phyloP scores from a whole-genome alignment of 1,284 basidiomycete genomes.

The Anthracocystis walkeri region DNA sequence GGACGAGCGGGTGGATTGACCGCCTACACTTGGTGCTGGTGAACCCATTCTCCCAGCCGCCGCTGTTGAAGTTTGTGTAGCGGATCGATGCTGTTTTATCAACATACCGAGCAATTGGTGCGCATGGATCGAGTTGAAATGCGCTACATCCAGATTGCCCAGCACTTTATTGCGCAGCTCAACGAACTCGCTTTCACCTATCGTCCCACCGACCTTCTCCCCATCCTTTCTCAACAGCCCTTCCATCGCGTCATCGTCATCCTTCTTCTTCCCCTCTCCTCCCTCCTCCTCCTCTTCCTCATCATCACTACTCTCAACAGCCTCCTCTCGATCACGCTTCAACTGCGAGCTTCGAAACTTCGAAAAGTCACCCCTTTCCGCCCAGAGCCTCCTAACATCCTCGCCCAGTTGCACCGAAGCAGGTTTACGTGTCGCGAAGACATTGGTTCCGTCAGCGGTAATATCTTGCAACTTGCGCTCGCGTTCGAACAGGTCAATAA shows the following conservation, averaged over 20 bases:
- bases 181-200: constrained; percentile 56
- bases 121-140: constrained; percentile 60
- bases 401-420: constrained; percentile 21
- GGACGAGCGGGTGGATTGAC: constrained; percentile 21
- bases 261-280: neutral
- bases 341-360: constrained; percentile 28
- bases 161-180: constrained; percentile 49
- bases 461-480: constrained; percentile 34
- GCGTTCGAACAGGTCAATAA: constrained; percentile 20
- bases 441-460: constrained; percentile 23
- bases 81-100: constrained; percentile 41
- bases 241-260: neutral
- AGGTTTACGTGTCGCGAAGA: constrained; percentile 19
- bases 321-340: neutral
- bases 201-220: constrained; percentile 38
- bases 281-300: neutral
- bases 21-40: constrained; percentile 32
- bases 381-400: constrained; percentile 54
- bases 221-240: constrained; percentile 9
- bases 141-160: constrained; percentile 50
- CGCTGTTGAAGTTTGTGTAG: neutral
- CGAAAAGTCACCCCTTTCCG: constrained; percentile 61
- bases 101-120: constrained; percentile 60
- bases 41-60: constrained; percentile 25
- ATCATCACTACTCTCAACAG: constrained; percentile 17